These are phyloP conservation scores for Asterophora parasitica DNA, from an alignment of 768 basidiomycete genomes.

Conservation along the genomic window DNA sequence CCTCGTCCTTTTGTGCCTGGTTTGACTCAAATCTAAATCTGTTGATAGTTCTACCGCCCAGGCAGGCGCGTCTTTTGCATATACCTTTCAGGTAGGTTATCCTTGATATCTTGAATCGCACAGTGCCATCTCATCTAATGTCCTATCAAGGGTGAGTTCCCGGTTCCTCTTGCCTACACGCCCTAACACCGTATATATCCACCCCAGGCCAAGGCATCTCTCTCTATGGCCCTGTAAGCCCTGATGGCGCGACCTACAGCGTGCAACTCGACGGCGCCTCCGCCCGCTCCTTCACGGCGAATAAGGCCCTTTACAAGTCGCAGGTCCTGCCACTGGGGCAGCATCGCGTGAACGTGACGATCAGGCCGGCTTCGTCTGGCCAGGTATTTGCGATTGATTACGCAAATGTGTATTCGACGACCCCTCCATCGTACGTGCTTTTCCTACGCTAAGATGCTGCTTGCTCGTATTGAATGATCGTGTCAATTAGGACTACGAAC, in stretches of 20 bases:
- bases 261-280: slow-evolving; percentile 30
- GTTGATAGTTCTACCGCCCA: slow-evolving; percentile 27
- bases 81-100: slow-evolving; percentile 35
- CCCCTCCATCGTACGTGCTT: slow-evolving; percentile 2
- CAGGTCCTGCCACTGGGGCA: slow-evolving; percentile 17
- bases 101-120: background rate
- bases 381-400: slow-evolving; percentile 12
- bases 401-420: slow-evolving; percentile 11
- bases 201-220: slow-evolving; percentile 39
- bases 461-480: too few species aligned
- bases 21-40: background rate
- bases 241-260: slow-evolving; percentile 28
- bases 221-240: slow-evolving; percentile 38
- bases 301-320: slow-evolving; percentile 18
- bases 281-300: slow-evolving; percentile 18
- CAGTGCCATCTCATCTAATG: background rate
- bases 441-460: too few species aligned
- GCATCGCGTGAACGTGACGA: slow-evolving; percentile 7
- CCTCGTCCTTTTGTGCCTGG: background rate
- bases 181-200: background rate
- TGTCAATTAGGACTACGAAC: too few species aligned
- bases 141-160: background rate
- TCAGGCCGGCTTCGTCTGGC: slow-evolving; percentile 5
- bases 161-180: background rate
- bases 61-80: slow-evolving; percentile 27